These are phyloP conservation scores for Hymenoscyphus infarciens DNA, from an alignment of 2,329 filamentous ascomycete species.

Conservation along the genomic window DNA sequence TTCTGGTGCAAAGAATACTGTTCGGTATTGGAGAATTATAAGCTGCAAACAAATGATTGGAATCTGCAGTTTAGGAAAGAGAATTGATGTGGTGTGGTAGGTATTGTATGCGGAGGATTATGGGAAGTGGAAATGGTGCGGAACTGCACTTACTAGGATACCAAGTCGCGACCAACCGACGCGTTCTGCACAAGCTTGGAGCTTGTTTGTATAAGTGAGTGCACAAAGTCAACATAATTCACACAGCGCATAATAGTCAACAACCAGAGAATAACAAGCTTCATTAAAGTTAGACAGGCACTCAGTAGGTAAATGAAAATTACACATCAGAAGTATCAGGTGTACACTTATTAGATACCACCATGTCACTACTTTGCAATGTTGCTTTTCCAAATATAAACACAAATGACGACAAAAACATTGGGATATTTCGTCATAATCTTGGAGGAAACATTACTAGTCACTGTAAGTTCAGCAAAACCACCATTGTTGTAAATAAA, in stretches of 20 bases:
- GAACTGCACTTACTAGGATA: background rate
- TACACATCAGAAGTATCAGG: no score
- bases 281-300: background rate
- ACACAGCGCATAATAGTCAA: background rate
- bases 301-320: no score
- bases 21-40: background rate
- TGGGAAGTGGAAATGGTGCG: background rate
- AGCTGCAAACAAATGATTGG: background rate
- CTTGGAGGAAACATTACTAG: no score
- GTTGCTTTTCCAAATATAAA: no score
- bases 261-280: background rate
- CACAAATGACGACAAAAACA: no score
- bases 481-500: no score
- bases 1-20: background rate
- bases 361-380: no score
- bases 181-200: slow-evolving; percentile 7
- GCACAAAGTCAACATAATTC: slow-evolving; percentile 7
- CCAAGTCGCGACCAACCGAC: slow-evolving; percentile 5
- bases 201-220: slow-evolving; percentile 2
- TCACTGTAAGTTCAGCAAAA: no score
- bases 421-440: no score
- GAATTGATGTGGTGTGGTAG: slow-evolving; percentile 5
- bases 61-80: background rate
- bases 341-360: no score
- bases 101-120: background rate